A percentile compares a stretch with the other conserved stretches of the same genome.
Evolutionary conservation across 2,329 filamentous ascomycete species (phyloP).

Genomic region (Myriangium duriaei): DNA sequence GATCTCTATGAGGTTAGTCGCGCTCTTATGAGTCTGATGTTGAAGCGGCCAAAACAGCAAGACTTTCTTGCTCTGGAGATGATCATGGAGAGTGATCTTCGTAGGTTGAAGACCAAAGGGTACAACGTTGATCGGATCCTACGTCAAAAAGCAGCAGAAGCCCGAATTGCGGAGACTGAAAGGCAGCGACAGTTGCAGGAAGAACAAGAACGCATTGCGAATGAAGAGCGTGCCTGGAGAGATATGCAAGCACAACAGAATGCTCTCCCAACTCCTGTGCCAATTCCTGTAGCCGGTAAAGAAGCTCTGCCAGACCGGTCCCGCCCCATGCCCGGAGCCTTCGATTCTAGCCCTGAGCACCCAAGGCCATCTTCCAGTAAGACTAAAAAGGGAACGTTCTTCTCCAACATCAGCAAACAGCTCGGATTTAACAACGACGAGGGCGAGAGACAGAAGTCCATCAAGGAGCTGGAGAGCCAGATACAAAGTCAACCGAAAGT

Average conservation of each 20-base stretch:
- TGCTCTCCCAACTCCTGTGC: not conserved
- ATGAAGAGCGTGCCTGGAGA: constrained; percentile 16
- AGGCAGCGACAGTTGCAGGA: constrained; percentile 56
- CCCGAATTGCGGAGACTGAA: constrained; percentile 72
- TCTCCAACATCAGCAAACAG: constrained; percentile 54
- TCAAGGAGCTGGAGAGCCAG: no score
- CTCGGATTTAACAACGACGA: constrained; percentile 51
- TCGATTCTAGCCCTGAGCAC: constrained; percentile 50
- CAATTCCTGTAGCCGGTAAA: constrained; percentile 4
- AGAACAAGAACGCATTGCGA: constrained; percentile 38
- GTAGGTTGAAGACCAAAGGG: constrained; percentile 70
- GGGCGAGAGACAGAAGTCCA: constrained; percentile 13
- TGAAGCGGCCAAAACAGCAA: constrained; percentile 74
- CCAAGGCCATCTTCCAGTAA: constrained; percentile 9
- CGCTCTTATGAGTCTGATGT: constrained; percentile 66
- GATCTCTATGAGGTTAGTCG: constrained; percentile 91
- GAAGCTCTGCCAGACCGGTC: constrained; percentile 19
- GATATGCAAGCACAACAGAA: constrained; percentile 2
- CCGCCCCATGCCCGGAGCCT: constrained; percentile 59
- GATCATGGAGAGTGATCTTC: constrained; percentile 72
- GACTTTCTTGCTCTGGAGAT: constrained; percentile 86
- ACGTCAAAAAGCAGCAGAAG: constrained; percentile 74
- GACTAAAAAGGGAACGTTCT: constrained; percentile 43
- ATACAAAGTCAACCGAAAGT: no score
- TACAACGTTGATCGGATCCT: constrained; percentile 96